A percentile compares a stretch with the other conserved stretches of the same genome.
phyloP scores from a whole-genome alignment of 768 basidiomycete species.

The Imleria badia region DNA sequence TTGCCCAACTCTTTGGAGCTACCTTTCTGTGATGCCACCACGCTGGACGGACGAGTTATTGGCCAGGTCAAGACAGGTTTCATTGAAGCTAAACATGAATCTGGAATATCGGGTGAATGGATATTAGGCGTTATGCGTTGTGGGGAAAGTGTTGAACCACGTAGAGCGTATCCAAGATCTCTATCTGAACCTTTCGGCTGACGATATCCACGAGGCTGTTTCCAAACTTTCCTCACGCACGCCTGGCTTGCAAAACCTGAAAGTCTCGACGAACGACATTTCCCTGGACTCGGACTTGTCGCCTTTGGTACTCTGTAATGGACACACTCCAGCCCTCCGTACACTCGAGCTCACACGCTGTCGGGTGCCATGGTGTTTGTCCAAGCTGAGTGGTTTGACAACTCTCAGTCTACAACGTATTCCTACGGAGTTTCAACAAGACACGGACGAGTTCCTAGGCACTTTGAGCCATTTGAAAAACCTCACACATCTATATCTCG shows the following conservation, averaged over 20 bases:
- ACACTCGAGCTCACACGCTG: neutral
- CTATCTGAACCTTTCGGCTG: neutral
- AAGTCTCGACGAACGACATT: no score
- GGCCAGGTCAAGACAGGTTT: constrained; percentile 41
- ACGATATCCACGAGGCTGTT: no score
- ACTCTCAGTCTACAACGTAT: constrained; percentile 34
- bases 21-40: constrained; percentile 29
- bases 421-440: constrained; percentile 22
- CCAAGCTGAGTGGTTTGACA: constrained; percentile 26
- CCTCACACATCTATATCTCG: constrained; percentile 34
- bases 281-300: no score
- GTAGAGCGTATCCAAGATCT: neutral
- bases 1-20: constrained; percentile 40
- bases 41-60: constrained; percentile 42
- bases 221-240: neutral
- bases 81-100: constrained; percentile 11
- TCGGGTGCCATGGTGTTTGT: neutral
- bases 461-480: constrained; percentile 34
- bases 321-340: neutral
- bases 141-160: neutral
- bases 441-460: constrained; percentile 30
- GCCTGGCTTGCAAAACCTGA: neutral
- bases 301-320: neutral
- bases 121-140: no score
- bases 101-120: no score